Conservation (phyloP, 495 filamentous ascomycete genomes). For the Daldinia decipiens region DNA sequence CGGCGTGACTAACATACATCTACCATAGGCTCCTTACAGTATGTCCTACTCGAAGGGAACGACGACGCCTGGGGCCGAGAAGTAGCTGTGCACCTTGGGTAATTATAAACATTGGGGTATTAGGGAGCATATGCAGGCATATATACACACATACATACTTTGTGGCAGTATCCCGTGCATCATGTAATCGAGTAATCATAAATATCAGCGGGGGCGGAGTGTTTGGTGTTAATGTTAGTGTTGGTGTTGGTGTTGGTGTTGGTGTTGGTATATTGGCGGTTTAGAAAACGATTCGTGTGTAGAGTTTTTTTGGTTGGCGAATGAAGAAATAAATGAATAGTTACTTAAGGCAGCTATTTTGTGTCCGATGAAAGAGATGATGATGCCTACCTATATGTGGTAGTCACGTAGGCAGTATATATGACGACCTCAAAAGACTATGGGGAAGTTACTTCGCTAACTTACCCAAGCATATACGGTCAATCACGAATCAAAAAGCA, state of each 20-base stretch:
- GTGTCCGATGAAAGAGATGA: too few relatives aligned
- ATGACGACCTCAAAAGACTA: too few relatives aligned
- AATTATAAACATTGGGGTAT: not conserved
- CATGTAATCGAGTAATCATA: not conserved
- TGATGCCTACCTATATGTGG: too few relatives aligned
- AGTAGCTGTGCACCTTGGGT: slow-evolving; percentile 29
- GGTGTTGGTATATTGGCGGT: not conserved
- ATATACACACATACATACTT: not conserved
- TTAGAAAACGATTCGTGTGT: not conserved
- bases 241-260: not conserved
- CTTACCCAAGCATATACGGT: too few relatives aligned
- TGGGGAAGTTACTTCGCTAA: too few relatives aligned
- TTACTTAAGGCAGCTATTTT: too few relatives aligned
- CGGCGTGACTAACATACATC: slow-evolving; percentile 17
- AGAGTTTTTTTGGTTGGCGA: not conserved
- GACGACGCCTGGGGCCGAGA: slow-evolving; percentile 62
- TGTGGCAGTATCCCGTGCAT: not conserved
- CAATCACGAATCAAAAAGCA: too few relatives aligned
- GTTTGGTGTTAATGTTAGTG: not conserved
- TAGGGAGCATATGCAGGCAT: not conserved
- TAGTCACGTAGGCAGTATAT: too few relatives aligned
- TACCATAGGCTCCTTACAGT: slow-evolving; percentile 68
- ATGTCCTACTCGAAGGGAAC: slow-evolving; percentile 68
- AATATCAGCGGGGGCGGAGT: not conserved
- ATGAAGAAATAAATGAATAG: not conserved